Evolutionary conservation across 1,139 yeast species (phyloP), one percentile per base, ranked within the genome.

Genomic region (Diutina rugosa): DNA sequence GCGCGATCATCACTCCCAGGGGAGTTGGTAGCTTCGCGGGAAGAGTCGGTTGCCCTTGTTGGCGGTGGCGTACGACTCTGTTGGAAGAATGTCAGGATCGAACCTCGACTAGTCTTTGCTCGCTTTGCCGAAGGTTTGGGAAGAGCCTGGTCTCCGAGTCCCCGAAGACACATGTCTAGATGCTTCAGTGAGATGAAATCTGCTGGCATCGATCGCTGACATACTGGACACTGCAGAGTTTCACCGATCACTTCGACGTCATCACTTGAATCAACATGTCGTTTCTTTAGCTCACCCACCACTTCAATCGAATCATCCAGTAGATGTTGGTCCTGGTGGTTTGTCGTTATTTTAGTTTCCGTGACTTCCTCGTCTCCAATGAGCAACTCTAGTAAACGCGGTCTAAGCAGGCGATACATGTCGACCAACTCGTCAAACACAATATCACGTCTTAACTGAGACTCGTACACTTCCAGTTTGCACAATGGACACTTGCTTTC

Each of bases 401-500:
- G 70, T 60, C 90, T 71, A 21, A 81, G 63, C 9, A 69, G 67
- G 44, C 67, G 67, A 64, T 78, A 90, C 63, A 86, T 79, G 46
- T 75, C 72, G 1, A 83, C 82, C 1, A 88, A 73, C 62, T 89
- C 95, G 64, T 87, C 96, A 52, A 90, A 69, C n/a, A 86, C 72
- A 35, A 81, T 77, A 56, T 86, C 89, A 62, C 87, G 79, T 60
- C 85, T 76, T 56, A 91, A 69, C 62, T 81, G 81, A 57, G 91
- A 83, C 62, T 89, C 95, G 63, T 82, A 80, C 30, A 86, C 80
- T 62, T 84, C 89, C 12, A 79, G 73, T 46, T 86, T 78, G 68
- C 99, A 93, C 56, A 88, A 71, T 0, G 98, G 98, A 66, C 98
- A 93, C 58, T 78, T 72, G 47, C 79, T 78, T 46, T 80, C 81